Base-by-base conservation (phyloP, 257 asterid genomes). In the Capsicum rhomboideum region DNA sequence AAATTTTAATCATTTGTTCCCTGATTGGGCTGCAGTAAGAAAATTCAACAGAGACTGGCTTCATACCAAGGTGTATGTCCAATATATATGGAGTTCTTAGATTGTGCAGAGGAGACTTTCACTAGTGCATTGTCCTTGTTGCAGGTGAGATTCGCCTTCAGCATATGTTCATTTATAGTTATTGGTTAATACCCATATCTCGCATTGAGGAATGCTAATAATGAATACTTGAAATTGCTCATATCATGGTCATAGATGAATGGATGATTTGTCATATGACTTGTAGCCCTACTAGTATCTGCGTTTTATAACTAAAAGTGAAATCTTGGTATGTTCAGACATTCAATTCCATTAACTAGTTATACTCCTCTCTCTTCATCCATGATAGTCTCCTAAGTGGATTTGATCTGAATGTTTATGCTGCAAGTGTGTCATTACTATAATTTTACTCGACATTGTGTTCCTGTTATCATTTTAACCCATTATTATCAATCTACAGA, bases 31-130 rank as follows among this genome's bases (percentile, higher is more conserved):
- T 72, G 90, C 97, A 96, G 99, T 87, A 93, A 96, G 92, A 91
- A 96, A 86, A 88, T 96, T 88, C 98, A 96, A 84, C 98, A 94
- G 86, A 89, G 99, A 85, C 86, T 96, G 91, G 98, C 98, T 85
- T 85, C 93, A 82, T 96, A 96, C 90, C 98, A 96, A 87, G 99
- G 99, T n/a, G 88, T 96, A 83, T 93, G 97, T 91, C 97, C 98
- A 86, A 88, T 94, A 82, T 90, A 92, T 92, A 88, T 96, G 94
- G 97, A 93, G 86, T 96, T 96, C 89, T 86, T 91, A 80, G 91
- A 87, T 86, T 97, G 93, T 88, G 95, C 98, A 44, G 98, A 96
- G 72, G 94, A 92, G 88, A 89, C 98, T 28, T 96, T 94, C 90
- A 87, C 93, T 44, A 84, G 88, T 53, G 97, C 99, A 23, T 89